Percentiles rank a stretch among this genome's conserved stretches.
These are phyloP conservation scores for Hyaloscypha variabilis DNA, from an alignment of 495 filamentous ascomycete species.

Conservation along the genomic window DNA sequence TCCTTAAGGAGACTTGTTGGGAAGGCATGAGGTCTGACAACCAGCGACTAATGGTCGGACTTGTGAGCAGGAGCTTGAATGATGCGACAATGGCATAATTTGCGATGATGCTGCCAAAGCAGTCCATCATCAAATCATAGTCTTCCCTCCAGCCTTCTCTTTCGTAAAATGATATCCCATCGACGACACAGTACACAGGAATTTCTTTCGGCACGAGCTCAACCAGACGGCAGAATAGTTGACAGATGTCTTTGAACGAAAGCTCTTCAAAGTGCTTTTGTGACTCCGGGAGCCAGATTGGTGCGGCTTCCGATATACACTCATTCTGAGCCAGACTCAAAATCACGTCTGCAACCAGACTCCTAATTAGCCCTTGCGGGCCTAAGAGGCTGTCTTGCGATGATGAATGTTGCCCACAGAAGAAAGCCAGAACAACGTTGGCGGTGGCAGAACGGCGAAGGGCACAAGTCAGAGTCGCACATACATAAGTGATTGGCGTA, in stretches of 20 bases:
- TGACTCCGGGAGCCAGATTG: not conserved
- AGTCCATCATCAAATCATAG: not conserved
- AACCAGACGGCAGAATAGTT: not conserved
- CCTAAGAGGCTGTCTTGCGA: not conserved
- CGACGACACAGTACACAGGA: not conserved
- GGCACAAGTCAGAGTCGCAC: not conserved
- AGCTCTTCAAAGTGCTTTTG: not conserved
- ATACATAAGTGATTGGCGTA: not conserved
- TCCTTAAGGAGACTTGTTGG: not conserved
- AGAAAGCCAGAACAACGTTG: not conserved
- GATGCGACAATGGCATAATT: not conserved
- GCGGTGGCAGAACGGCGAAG: not conserved
- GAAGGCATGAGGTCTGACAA: not conserved
- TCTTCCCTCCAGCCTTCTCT: not conserved
- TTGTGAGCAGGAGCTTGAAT: not conserved
- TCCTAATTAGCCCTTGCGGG: not conserved
- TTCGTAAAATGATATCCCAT: not conserved
- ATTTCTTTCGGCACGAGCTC: not conserved
- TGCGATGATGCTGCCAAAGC: not conserved
- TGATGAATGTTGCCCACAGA: not conserved
- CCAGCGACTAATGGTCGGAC: not conserved
- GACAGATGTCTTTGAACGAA: not conserved
- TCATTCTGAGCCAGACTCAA: not conserved
- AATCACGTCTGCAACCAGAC: not conserved
- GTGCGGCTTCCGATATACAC: not conserved